Percentiles rank a stretch among this genome's conserved stretches.
phyloP scores from a whole-genome alignment of 2,329 filamentous ascomycete species.

The Colletotrichum truncatum region DNA sequence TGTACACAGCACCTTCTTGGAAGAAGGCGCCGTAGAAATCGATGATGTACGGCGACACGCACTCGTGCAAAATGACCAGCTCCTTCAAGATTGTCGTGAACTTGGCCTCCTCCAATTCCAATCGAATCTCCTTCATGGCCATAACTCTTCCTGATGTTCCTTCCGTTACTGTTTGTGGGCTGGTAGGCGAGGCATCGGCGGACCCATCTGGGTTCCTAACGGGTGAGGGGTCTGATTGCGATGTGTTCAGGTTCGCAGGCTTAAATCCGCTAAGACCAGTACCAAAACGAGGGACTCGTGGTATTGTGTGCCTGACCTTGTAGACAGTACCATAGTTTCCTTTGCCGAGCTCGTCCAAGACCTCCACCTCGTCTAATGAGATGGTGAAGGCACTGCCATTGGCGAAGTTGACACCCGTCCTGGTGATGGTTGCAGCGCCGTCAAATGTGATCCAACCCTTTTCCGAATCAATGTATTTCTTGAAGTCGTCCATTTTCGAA shows the following conservation, averaged over 20 bases:
- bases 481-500: constrained; percentile 67
- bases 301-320: constrained; percentile 88
- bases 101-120: constrained; percentile 96
- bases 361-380: constrained; percentile 94
- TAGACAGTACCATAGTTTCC: constrained; percentile 99
- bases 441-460: constrained; percentile 92
- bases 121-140: constrained; percentile 98
- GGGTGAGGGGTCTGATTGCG: constrained; percentile 46
- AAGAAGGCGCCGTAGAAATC: constrained; percentile 99
- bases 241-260: constrained; percentile 45
- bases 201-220: constrained; percentile 39
- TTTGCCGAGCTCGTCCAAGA: constrained; percentile 91
- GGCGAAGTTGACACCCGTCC: constrained; percentile 90
- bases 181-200: constrained; percentile 37
- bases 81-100: constrained; percentile 98
- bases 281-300: constrained; percentile 65
- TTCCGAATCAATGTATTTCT: constrained; percentile 89
- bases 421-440: constrained; percentile 89
- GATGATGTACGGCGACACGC: constrained; percentile 94
- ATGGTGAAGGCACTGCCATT: constrained; percentile 92
- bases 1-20: constrained; percentile 98
- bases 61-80: constrained; percentile 93
- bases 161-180: constrained; percentile 33
- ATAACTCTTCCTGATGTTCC: constrained; percentile 81
- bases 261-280: constrained; percentile 63